phyloP scores from a whole-genome alignment of 164 flowering plant species.

The Nymphaea colorata region DNA sequence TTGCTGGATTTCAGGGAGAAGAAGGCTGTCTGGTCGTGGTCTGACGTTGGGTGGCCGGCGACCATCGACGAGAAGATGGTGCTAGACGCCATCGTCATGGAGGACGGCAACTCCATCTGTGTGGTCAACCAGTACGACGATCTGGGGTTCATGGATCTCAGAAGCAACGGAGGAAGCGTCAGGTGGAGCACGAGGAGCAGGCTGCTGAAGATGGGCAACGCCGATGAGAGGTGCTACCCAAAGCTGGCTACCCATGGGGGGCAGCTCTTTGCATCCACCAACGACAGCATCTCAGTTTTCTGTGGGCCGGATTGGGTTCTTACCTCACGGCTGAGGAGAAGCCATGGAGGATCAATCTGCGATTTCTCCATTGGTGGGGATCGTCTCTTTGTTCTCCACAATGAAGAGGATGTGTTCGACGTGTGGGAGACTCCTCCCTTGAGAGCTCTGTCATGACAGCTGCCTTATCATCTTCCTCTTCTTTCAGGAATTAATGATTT shows the following conservation, averaged over 20 bases:
- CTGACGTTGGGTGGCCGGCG: slow-evolving; percentile 37
- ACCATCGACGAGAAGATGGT: slow-evolving; percentile 55
- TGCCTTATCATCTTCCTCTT: slow-evolving; percentile 5
- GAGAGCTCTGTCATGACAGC: slow-evolving; percentile 9
- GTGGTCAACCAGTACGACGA: slow-evolving; percentile 76
- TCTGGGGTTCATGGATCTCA: slow-evolving; percentile 76
- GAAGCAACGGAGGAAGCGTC: slow-evolving; percentile 31
- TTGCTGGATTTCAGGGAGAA: slow-evolving; percentile 62
- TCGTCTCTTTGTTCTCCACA: slow-evolving; percentile 71
- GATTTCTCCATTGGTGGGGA: slow-evolving; percentile 91
- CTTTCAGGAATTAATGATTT: neutral
- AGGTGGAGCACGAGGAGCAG: slow-evolving; percentile 81
- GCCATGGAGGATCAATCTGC: slow-evolving; percentile 77
- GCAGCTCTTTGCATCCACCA: slow-evolving; percentile 77
- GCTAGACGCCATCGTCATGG: slow-evolving; percentile 77
- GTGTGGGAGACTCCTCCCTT: slow-evolving; percentile 76
- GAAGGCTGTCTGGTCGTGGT: slow-evolving; percentile 82
- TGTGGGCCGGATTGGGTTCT: slow-evolving; percentile 80
- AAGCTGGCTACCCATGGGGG: slow-evolving; percentile 66
- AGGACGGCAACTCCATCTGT: slow-evolving; percentile 50
- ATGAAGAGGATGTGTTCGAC: slow-evolving; percentile 87
- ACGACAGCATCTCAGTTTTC: slow-evolving; percentile 66
- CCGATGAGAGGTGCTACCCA: slow-evolving; percentile 76
- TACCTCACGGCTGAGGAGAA: slow-evolving; percentile 60
- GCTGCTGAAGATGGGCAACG: slow-evolving; percentile 49